phyloP scores from a whole-genome alignment of 352 stramenopile genomes.

The Pythium folliculosum region DNA sequence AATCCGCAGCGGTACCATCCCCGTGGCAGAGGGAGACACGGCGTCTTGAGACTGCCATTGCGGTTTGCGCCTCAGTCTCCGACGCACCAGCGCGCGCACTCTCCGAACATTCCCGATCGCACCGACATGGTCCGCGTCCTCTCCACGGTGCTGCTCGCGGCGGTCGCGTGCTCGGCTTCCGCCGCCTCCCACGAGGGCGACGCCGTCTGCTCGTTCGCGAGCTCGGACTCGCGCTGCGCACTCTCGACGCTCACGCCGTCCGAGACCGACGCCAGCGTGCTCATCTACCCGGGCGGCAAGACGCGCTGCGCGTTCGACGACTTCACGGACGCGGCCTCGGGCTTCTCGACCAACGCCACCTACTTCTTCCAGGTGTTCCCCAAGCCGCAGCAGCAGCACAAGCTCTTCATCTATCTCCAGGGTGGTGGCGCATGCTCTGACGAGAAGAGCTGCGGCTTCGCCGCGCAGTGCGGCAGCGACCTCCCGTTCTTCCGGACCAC shows the following conservation, averaged over 20 bases:
- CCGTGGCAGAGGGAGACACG: too few species aligned
- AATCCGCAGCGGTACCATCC: too few species aligned
- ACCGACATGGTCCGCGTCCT: too few species aligned
- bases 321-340: slow-evolving; percentile 18
- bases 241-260: slow-evolving; percentile 11
- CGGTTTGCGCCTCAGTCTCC: too few species aligned
- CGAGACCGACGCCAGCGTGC: slow-evolving; percentile 27
- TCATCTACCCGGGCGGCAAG: slow-evolving; percentile 52
- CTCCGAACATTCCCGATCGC: too few species aligned
- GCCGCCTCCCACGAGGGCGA: slow-evolving; percentile 13
- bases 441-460: slow-evolving; percentile 60
- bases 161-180: neutral
- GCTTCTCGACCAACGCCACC: slow-evolving; percentile 3
- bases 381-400: slow-evolving; percentile 24
- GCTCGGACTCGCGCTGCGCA: slow-evolving; percentile 9
- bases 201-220: slow-evolving; percentile 17
- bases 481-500: neutral
- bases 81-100: too few species aligned
- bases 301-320: slow-evolving; percentile 48
- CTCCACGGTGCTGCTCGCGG: too few species aligned
- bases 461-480: neutral
- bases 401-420: slow-evolving; percentile 75
- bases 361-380: slow-evolving; percentile 9
- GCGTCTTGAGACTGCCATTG: too few species aligned
- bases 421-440: slow-evolving; percentile 66